Evolutionary conservation across 208 protist species (phyloP), one percentile per base, ranked within the genome.

Genomic region (Zelonia costaricensis): DNA sequence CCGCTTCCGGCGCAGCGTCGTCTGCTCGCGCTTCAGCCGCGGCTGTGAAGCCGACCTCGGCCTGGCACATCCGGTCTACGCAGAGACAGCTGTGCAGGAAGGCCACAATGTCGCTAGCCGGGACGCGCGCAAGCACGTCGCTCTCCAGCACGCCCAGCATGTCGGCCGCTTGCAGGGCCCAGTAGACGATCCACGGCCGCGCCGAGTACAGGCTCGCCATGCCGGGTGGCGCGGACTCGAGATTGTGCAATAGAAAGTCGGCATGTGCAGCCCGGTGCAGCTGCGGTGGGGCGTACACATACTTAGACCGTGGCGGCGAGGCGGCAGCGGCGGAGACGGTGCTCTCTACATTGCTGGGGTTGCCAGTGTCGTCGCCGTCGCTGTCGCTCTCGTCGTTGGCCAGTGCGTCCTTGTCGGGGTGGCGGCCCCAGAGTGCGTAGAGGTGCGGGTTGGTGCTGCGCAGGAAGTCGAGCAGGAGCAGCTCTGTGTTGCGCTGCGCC

Each of bases 151-250:
- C 53, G 33, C 69, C 82, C n/a, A 95, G 76, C n/a, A 89, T 33
- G 49, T 91, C 82, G 7, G 84, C 89, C 4, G 84, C 82, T 45
- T 95, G 85, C 56, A 93, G 59, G 7, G 73, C 53, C 86, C 86
- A 95, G 74, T 88, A 95, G 1, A 75, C 75, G 25, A 95, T 47
- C 86, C 89, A 95, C 57, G 86, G 84, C 61, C 82, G 84, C 5
- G 77, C 54, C 16, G 74, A 55, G 68, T 93, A 88, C 16, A 61
- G 55, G 20, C 28, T 28, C 9, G 55, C 31, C 25, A 88, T 52
- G 13, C 76, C 61, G 48, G 81, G 62, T 0, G 62, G 55, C 4
- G 42, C 30, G 15, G 46, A 23, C 18, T 54, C 45, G 13, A 84
- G 20, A 28, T 66, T 42, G 27, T 69, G 60, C 12, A 86, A 46